These are phyloP conservation scores for Aureobasidium uvarum DNA, from an alignment of 2,329 filamentous ascomycete species.

Conservation along the genomic window DNA sequence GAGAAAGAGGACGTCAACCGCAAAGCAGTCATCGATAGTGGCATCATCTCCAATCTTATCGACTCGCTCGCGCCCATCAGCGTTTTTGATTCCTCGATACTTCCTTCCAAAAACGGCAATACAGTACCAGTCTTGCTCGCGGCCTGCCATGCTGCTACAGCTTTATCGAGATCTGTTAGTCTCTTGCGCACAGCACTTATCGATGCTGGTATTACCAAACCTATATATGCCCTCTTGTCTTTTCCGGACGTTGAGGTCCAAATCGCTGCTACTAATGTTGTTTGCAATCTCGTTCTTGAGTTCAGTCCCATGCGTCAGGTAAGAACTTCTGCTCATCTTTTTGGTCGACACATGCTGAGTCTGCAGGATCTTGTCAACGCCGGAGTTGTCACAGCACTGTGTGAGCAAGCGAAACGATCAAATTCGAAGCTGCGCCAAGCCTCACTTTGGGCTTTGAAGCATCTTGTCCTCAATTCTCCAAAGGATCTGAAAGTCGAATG, in stretches of 20 bases:
- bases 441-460: slow-evolving; percentile 90
- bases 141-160: slow-evolving; percentile 76
- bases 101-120: slow-evolving; percentile 64
- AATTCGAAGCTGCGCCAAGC: slow-evolving; percentile 78
- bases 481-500: slow-evolving; percentile 73
- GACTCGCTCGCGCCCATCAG: slow-evolving; percentile 68
- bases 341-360: slow-evolving; percentile 43
- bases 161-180: slow-evolving; percentile 79
- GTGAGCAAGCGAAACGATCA: slow-evolving; percentile 77
- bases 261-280: slow-evolving; percentile 77
- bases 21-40: slow-evolving; percentile 76
- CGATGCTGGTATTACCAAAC: slow-evolving; percentile 76
- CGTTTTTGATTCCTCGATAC: not conserved
- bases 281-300: slow-evolving; percentile 82
- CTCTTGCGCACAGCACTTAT: slow-evolving; percentile 82
- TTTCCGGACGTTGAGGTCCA: slow-evolving; percentile 76
- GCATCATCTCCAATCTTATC: slow-evolving; percentile 76
- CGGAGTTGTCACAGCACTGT: slow-evolving; percentile 73
- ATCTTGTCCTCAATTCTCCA: slow-evolving; percentile 72
- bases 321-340: slow-evolving; percentile 51
- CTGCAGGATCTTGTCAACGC: slow-evolving; percentile 61
- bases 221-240: slow-evolving; percentile 71
- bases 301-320: slow-evolving; percentile 83
- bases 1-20: slow-evolving; percentile 80
- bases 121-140: slow-evolving; percentile 75